Evolutionary conservation across 164 flowering plant genomes (phyloP).

Genomic region (grape (Vitis vinifera)): ASM3070453v1 NC_081822.1:2828001-2828500

Average conservation of each 20-base stretch:
- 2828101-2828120: no score
- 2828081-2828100: no score
- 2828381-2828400: conserved; percentile 15
- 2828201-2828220: conserved; percentile 10
- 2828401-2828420: conserved; percentile 32
- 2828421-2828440: conserved; percentile 14
- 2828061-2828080: no score
- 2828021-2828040: background rate
- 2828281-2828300: background rate
- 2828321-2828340: conserved; percentile 31
- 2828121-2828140: background rate
- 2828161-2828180: background rate
- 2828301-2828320: conserved; percentile 16
- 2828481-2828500: no score
- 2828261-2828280: background rate
- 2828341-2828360: conserved; percentile 28
- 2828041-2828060: background rate
- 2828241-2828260: background rate
- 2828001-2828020: background rate
- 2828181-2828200: background rate
- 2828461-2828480: background rate
- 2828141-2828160: conserved; percentile 1
- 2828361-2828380: conserved; percentile 13
- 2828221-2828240: conserved; percentile 18
- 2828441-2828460: background rate